Evolutionary conservation across 225 moss, liverwort and hornwort genomes (phyloP), one percentile per base, ranked within the genome.

Genomic region (Asterella californica): DNA sequence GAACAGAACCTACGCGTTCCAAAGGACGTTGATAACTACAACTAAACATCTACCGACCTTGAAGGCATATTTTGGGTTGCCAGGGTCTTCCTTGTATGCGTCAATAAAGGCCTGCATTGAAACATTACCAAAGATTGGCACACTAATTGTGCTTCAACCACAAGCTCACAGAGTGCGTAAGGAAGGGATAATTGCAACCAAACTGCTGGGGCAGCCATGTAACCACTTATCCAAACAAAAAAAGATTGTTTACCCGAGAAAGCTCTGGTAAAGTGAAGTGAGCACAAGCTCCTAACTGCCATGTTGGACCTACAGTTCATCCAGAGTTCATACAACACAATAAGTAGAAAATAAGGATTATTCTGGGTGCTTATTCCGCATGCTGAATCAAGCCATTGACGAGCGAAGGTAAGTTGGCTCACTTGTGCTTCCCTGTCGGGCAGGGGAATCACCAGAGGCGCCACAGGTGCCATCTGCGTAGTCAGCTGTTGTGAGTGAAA

Each of bases 391-490:
- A 69, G 57, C 79, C 46, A 77, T 42, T 10, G 45, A 70, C 52
- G 12, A 47, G 18, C 15, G 29, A 19, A 71, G 62, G 72, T 59
- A 69, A 9, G 27, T 59, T 24, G 53, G 79, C 84, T 90, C 79
- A 94, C 96, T 86, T 96, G 96, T 46, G 92, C 88, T 84, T 99
- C 97, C 33, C 93, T 86, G 76, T 94, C 97, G 45, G 95, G 92
- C 71, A 99, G 87, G 67, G 95, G 91, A 79, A 91, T 86, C 24
- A 90, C 88, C 74, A 99, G 87, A 34, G 97, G 93, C 18, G 97
- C 97, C 74, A 99, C 93, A 29, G 97, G 97, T 9, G 97, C 97
- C 97, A 99, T 99, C 84, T 99, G 95, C 9, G 97, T 99, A n/a
- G 92, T 94, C 48, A 99, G 82, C 64, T 90, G 83, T 36, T 82